Base-by-base conservation (phyloP, 176 grass and related monocot genomes). In the Phoenix dactylifera region DNA sequence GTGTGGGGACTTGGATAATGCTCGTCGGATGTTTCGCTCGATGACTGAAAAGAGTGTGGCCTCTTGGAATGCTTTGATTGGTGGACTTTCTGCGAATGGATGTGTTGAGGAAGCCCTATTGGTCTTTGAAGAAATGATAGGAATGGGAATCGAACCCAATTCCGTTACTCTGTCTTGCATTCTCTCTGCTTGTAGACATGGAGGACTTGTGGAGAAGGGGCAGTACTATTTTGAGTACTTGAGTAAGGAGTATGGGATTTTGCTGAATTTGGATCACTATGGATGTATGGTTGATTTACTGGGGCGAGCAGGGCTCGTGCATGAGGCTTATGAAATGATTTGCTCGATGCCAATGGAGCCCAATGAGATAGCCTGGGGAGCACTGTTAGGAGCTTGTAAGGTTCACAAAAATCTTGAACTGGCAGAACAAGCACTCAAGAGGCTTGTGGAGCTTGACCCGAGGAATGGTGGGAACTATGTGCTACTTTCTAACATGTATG, bases 21-120 rank as follows among this genome's bases (percentile, higher is more conserved):
- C 57, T 16, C 14, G 9, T 16, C 10, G 22, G 15, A 15, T 26
- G 24, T 55, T 55, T 16, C 6, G 10, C 22, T 18, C 6, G 17
- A 55, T 55, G 54, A 20, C 22, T 19, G 54, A 9, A 16, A 16
- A 26, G 12, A 24, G 17, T 59, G 23, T 59, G 16, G 24, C 26
- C 15, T 59, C 57, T 28, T 59, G 57, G 57, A 59, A 59, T 59
- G 16, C 57, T 16, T 17, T 59, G 57, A 59, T 59, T 32, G 57
- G 23, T 59, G 57, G 57, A 4, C 26, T 26, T 17, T 22, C 57
- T 24, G 9, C 26, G 25, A 59, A 59, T 59, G 57, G 57, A 7
- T 17, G 16, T 59, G 57, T 16, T 15, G 24, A 59, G 16, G 57
- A 29, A 16, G 57, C 57, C 14, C 24, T 59, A 16, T 59, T 24